These are phyloP conservation scores for Pilasporangium apinafurcum DNA, from an alignment of 352 stramenopile species.

Conservation along the genomic window DNA sequence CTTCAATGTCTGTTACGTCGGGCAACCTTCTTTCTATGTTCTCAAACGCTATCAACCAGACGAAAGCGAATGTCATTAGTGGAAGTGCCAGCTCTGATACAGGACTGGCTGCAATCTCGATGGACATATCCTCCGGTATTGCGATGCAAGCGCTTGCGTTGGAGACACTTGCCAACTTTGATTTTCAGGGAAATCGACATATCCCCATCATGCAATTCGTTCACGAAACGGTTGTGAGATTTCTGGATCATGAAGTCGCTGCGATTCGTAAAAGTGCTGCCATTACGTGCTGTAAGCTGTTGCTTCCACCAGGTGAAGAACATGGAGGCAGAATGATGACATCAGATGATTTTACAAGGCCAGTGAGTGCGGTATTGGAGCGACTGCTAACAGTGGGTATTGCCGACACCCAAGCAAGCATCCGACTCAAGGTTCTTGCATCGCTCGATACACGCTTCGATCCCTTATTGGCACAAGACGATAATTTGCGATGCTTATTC, in stretches of 20 bases:
- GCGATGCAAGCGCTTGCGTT: constrained; percentile 79
- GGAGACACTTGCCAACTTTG: constrained; percentile 81
- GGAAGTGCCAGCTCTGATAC: constrained; percentile 33
- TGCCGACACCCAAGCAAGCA: constrained; percentile 80
- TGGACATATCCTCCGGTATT: constrained; percentile 48
- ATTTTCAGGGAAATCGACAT: constrained; percentile 79
- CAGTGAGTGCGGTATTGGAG: constrained; percentile 72
- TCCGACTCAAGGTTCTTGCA: constrained; percentile 70
- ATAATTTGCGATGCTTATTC: constrained; percentile 82
- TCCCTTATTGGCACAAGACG: constrained; percentile 68
- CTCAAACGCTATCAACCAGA: constrained; percentile 40
- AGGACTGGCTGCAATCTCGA: constrained; percentile 16
- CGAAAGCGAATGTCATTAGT: constrained; percentile 32
- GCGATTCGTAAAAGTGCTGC: constrained; percentile 81
- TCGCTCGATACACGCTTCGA: constrained; percentile 82
- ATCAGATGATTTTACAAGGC: constrained; percentile 63
- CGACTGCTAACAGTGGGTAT: constrained; percentile 80
- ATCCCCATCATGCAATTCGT: constrained; percentile 88
- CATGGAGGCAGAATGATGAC: constrained; percentile 36
- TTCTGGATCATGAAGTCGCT: constrained; percentile 80
- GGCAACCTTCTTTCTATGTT: constrained; percentile 69
- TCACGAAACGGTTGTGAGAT: constrained; percentile 84
- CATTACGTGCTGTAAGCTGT: constrained; percentile 84
- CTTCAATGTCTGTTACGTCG: constrained; percentile 62
- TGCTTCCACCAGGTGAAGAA: constrained; percentile 66